Conservation (phyloP, 2,329 filamentous ascomycete species). For the Epichloe festucae region DNA sequence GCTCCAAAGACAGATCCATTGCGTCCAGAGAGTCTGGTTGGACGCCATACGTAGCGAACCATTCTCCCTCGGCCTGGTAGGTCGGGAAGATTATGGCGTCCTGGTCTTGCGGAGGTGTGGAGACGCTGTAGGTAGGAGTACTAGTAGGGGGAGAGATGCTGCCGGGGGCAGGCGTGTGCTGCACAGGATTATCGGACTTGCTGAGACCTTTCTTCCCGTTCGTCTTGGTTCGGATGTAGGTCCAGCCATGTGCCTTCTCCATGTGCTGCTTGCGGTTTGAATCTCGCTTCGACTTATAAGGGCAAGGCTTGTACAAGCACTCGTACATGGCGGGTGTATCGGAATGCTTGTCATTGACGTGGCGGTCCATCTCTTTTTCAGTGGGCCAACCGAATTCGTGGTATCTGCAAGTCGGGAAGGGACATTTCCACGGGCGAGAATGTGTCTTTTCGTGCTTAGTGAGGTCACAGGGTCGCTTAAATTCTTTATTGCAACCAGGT, state of each 20-base stretch:
- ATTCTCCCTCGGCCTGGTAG: slow-evolving; percentile 35
- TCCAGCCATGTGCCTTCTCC: slow-evolving; percentile 90
- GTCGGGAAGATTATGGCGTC: slow-evolving; percentile 29
- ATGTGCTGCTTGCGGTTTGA: slow-evolving; percentile 98
- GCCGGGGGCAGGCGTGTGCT: slow-evolving; percentile 46
- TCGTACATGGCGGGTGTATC: slow-evolving; percentile 65
- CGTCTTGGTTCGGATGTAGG: slow-evolving; percentile 84
- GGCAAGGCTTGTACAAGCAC: slow-evolving; percentile 72
- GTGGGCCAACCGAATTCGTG: slow-evolving; percentile 85
- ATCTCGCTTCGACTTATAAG: slow-evolving; percentile 89
- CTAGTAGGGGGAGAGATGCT: slow-evolving; percentile 50
- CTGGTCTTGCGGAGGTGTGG: slow-evolving; percentile 44
- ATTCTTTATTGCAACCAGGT: slow-evolving; percentile 72
- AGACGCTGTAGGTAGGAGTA: slow-evolving; percentile 35
- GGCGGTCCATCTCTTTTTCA: slow-evolving; percentile 87
- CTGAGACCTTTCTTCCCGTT: slow-evolving; percentile 54
- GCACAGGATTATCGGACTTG: slow-evolving; percentile 32
- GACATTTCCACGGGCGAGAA: slow-evolving; percentile 91
- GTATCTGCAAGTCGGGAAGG: slow-evolving; percentile 73
- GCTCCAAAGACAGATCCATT: slow-evolving; percentile 27
- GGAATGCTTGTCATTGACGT: slow-evolving; percentile 93
- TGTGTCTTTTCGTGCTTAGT: slow-evolving; percentile 99
- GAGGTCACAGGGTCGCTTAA: slow-evolving; percentile 92
- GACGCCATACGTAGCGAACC: slow-evolving; percentile 22
- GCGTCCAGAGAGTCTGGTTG: slow-evolving; percentile 23